Percentiles rank a stretch among this genome's conserved stretches.
phyloP scores from a whole-genome alignment of 352 stramenopile genomes.

The Globisporangium heterothallicum region DNA sequence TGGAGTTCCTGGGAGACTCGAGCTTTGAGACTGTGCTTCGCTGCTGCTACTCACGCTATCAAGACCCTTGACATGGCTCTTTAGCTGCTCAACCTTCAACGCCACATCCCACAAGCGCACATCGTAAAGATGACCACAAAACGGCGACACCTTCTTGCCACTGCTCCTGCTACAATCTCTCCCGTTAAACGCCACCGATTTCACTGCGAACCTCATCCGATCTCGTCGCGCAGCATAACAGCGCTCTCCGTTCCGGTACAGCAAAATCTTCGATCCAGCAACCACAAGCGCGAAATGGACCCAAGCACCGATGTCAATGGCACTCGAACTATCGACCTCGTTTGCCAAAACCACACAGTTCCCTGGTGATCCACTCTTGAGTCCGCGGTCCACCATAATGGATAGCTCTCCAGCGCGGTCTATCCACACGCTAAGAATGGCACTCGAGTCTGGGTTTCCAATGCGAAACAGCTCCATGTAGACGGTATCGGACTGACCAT shows the following conservation, averaged over 20 bases:
- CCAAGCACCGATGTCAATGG: slow-evolving; percentile 27
- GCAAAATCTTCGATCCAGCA: slow-evolving; percentile 22
- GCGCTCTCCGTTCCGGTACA: slow-evolving; percentile 41
- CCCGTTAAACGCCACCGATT: neutral
- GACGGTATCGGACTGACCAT: neutral
- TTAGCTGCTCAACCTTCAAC: slow-evolving; percentile 46
- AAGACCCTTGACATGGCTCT: slow-evolving; percentile 46
- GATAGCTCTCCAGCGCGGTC: neutral
- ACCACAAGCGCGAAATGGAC: slow-evolving; percentile 49
- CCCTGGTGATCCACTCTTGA: neutral
- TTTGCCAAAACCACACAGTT: neutral
- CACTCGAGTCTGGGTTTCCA: neutral
- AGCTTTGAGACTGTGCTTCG: neutral
- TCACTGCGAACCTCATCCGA: neutral
- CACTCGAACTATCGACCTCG: neutral
- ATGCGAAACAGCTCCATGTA: slow-evolving; percentile 26
- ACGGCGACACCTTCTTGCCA: neutral
- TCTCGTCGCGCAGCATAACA: slow-evolving; percentile 1
- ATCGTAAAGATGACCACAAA: slow-evolving; percentile 44
- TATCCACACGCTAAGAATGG: slow-evolving; percentile 14
- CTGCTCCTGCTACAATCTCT: neutral
- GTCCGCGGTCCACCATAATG: neutral
- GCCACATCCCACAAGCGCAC: slow-evolving; percentile 58
- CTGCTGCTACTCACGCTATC: slow-evolving; percentile 17
- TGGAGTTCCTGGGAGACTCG: slow-evolving; percentile 20